These are phyloP conservation scores for Phoenix roebelenii DNA, from an alignment of 176 grass and related monocot species.

Conservation along the genomic window DNA sequence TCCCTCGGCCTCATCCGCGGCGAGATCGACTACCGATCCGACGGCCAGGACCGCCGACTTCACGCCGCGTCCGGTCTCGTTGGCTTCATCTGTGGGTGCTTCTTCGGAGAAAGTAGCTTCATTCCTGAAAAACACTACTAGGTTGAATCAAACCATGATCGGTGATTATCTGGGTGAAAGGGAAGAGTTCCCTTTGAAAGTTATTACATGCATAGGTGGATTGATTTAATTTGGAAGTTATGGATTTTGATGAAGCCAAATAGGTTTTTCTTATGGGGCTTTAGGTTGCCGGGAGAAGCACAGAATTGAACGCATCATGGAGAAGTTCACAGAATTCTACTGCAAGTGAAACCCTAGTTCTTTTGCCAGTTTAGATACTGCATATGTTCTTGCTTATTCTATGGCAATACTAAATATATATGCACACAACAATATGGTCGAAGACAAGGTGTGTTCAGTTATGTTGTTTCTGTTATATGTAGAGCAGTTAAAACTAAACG, in stretches of 20 bases:
- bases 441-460: conserved; percentile 57
- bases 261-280: conserved; percentile 82
- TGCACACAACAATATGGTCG: conserved; percentile 92
- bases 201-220: conserved; percentile 99
- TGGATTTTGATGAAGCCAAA: conserved; percentile 90
- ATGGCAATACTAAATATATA: conserved; percentile 92
- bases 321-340: conserved; percentile 92
- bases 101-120: conserved; percentile 61
- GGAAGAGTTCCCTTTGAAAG: conserved; percentile 83
- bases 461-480: conserved; percentile 9
- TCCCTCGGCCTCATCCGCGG: conserved; percentile 49
- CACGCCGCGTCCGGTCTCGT: conserved; percentile 42
- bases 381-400: conserved; percentile 97
- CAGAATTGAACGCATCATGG: conserved; percentile 99
- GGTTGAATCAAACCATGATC: conserved; percentile 76
- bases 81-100: conserved; percentile 30
- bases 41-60: conserved; percentile 1
- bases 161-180: conserved; percentile 96
- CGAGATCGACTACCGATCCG: conserved; percentile 29
- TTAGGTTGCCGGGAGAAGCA: conserved; percentile 91
- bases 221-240: conserved; percentile 61
- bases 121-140: conserved; percentile 69
- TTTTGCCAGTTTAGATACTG: conserved; percentile 94
- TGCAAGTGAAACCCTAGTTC: conserved; percentile 84
- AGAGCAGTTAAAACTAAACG: not conserved